Percentiles rank a stretch among this genome's conserved stretches.
Conservation (phyloP, 768 basidiomycete genomes). For the Agaricus bisporus region DNA sequence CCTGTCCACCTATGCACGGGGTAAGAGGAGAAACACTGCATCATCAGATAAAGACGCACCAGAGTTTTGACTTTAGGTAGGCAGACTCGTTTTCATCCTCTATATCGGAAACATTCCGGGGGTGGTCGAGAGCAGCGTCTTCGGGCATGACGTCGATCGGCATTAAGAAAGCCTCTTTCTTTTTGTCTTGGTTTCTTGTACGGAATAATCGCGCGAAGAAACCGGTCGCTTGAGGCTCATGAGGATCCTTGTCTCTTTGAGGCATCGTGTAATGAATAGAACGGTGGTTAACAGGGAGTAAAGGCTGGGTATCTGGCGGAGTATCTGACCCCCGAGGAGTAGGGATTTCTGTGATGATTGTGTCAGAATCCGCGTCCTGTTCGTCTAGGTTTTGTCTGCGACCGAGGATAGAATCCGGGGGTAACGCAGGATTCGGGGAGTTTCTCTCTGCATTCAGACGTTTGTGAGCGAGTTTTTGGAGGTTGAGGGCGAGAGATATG, state of each 20-base stretch:
- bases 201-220: slow-evolving; percentile 1
- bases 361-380: slow-evolving; percentile 8
- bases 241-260: not conserved
- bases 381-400: slow-evolving; percentile 4
- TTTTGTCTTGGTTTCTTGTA: slow-evolving; percentile 11
- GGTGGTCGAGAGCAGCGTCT: slow-evolving; percentile 24
- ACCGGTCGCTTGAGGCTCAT: not conserved
- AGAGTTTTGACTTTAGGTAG: slow-evolving; percentile 81
- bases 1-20: slow-evolving; percentile 71
- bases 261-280: not conserved
- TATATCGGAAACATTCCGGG: slow-evolving; percentile 14
- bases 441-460: slow-evolving; percentile 43
- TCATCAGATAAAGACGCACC: slow-evolving; percentile 37
- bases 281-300: not conserved
- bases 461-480: slow-evolving; percentile 88
- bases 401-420: no score
- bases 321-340: not conserved
- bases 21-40: not conserved
- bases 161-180: slow-evolving; percentile 11
- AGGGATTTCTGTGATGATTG: not conserved
- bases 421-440: not conserved
- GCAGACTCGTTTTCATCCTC: slow-evolving; percentile 47
- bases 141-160: slow-evolving; percentile 38
- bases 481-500: slow-evolving; percentile 86
- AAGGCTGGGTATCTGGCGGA: slow-evolving; percentile 2